These are phyloP conservation scores for Ophioceras dolichostomum DNA, from an alignment of 2,329 filamentous ascomycete genomes.

Conservation along the genomic window DNA sequence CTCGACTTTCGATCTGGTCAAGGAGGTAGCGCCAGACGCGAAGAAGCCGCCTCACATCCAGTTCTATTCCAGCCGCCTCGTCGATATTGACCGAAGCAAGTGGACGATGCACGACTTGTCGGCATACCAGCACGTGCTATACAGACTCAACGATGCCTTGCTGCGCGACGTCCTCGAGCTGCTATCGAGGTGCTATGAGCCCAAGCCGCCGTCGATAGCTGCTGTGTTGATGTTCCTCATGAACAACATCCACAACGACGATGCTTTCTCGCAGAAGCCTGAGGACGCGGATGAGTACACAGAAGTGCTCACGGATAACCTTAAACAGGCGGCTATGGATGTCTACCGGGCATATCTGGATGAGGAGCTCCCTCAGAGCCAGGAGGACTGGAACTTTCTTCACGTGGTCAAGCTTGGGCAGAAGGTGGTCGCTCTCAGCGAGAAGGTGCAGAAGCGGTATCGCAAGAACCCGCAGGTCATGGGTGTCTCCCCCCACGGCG, in stretches of 20 bases:
- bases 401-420: slow-evolving; percentile 86
- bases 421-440: slow-evolving; percentile 70
- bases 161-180: slow-evolving; percentile 73
- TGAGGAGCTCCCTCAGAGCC: slow-evolving; percentile 65
- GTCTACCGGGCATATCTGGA: slow-evolving; percentile 72
- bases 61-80: slow-evolving; percentile 34
- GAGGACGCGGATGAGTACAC: slow-evolving; percentile 64
- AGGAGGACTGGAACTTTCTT: slow-evolving; percentile 79
- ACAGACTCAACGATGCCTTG: slow-evolving; percentile 65
- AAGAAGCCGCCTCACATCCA: slow-evolving; percentile 50
- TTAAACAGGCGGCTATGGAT: slow-evolving; percentile 63
- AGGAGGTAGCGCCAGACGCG: slow-evolving; percentile 47
- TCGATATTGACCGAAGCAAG: slow-evolving; percentile 42
- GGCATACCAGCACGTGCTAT: slow-evolving; percentile 63
- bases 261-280: slow-evolving; percentile 56
- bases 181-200: slow-evolving; percentile 78
- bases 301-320: slow-evolving; percentile 56
- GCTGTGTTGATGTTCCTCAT: slow-evolving; percentile 62
- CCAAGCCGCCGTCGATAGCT: slow-evolving; percentile 72
- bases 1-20: slow-evolving; percentile 69
- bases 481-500: slow-evolving; percentile 53
- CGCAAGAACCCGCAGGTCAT: slow-evolving; percentile 77
- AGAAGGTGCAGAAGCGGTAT: slow-evolving; percentile 88
- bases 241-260: slow-evolving; percentile 69
- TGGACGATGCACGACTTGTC: slow-evolving; percentile 62